phyloP scores from a whole-genome alignment of 2,329 filamentous ascomycete genomes.

The Neonectria sp. region DNA sequence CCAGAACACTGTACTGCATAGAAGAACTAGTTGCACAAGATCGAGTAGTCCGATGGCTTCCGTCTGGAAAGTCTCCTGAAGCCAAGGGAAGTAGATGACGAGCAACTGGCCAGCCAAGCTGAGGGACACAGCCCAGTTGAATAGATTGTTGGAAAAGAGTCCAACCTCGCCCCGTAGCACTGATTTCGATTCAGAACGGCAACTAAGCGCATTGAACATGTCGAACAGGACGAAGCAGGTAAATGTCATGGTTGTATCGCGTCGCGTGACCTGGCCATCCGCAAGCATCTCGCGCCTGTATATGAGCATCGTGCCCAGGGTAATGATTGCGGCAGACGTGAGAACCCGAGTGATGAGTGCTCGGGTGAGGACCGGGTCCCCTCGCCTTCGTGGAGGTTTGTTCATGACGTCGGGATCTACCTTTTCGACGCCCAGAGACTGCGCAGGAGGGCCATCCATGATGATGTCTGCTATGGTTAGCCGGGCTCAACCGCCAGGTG shows the following conservation, averaged over 20 bases:
- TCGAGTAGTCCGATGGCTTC: constrained; percentile 85
- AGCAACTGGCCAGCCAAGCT: constrained; percentile 88
- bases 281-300: constrained; percentile 93
- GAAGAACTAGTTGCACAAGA: constrained; percentile 77
- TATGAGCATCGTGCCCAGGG: constrained; percentile 90
- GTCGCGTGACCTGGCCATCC: constrained; percentile 86
- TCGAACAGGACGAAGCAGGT: constrained; percentile 99
- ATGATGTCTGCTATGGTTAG: constrained; percentile 83
- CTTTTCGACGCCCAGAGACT: constrained; percentile 95
- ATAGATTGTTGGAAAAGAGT: constrained; percentile 89
- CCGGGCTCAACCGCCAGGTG: constrained; percentile 28
- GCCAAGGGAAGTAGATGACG: constrained; percentile 94
- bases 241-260: constrained; percentile 99
- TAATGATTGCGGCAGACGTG: constrained; percentile 90
- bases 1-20: constrained; percentile 96
- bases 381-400: constrained; percentile 85
- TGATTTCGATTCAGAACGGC: constrained; percentile 92
- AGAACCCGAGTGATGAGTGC: constrained; percentile 87
- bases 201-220: constrained; percentile 98
- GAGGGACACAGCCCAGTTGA: constrained; percentile 94
- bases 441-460: constrained; percentile 98
- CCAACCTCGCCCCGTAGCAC: constrained; percentile 89
- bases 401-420: constrained; percentile 97
- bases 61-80: constrained; percentile 97
- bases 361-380: constrained; percentile 91